These are phyloP conservation scores for Rhodotorula sp. DNA, from an alignment of 1,284 basidiomycete genomes.

Conservation along the genomic window DNA sequence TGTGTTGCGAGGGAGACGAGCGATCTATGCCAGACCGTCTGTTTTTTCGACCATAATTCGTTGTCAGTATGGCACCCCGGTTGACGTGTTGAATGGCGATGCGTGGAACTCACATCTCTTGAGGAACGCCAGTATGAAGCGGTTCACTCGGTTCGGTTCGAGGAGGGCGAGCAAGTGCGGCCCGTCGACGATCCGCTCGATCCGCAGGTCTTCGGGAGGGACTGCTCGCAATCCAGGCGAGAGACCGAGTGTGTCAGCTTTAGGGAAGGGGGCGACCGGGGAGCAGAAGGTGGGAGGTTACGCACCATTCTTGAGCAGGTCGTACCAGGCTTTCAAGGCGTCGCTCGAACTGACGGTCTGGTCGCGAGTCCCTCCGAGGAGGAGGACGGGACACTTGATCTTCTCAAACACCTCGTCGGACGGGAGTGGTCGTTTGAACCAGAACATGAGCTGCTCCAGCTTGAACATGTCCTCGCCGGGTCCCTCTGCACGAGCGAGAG, in stretches of 20 bases:
- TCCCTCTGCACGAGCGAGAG: background rate
- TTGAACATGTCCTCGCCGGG: constrained; percentile 8
- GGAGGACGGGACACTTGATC: constrained; percentile 10
- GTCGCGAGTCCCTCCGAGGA: constrained; percentile 21
- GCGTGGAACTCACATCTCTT: constrained; percentile 8
- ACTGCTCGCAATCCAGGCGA: background rate
- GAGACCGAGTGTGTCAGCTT: background rate
- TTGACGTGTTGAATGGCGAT: background rate
- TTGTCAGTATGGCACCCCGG: background rate
- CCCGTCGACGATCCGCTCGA: constrained; percentile 22
- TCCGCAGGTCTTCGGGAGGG: background rate
- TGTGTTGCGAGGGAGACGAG: too few species aligned
- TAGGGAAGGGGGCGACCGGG: background rate
- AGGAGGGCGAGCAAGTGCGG: constrained; percentile 19
- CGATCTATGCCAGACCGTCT: too few species aligned
- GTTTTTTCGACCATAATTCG: background rate
- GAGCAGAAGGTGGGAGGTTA: too few species aligned
- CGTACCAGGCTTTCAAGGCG: constrained; percentile 18
- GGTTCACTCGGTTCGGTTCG: constrained; percentile 20
- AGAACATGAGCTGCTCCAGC: constrained; percentile 11
- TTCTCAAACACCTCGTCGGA: constrained; percentile 13
- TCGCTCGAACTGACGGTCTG: constrained; percentile 13
- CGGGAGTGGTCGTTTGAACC: constrained; percentile 17
- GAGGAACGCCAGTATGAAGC: constrained; percentile 17
- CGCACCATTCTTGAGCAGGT: constrained; percentile 11